Conservation (phyloP, 768 basidiomycete genomes). For the Suillus sp. region DNA sequence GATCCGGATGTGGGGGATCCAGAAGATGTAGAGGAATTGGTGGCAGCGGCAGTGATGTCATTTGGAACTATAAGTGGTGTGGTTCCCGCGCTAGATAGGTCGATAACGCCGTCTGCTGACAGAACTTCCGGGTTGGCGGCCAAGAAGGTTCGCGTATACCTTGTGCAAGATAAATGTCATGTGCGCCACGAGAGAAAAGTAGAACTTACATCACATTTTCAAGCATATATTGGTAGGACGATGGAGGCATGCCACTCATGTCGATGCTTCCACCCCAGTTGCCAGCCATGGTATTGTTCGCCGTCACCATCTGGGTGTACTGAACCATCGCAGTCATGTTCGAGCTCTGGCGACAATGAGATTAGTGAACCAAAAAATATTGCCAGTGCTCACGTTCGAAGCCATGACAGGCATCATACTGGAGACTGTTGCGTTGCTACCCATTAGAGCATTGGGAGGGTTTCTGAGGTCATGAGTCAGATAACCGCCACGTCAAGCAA, state of each 20-base stretch:
- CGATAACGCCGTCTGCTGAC: slow-evolving; percentile 50
- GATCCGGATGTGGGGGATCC: slow-evolving; percentile 20
- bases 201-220: slow-evolving; percentile 54
- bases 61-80: slow-evolving; percentile 61
- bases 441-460: slow-evolving; percentile 51
- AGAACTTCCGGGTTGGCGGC: slow-evolving; percentile 56
- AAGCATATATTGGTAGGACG: slow-evolving; percentile 50
- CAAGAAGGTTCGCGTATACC: slow-evolving; percentile 45
- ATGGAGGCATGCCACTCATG: slow-evolving; percentile 52
- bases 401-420: slow-evolving; percentile 53
- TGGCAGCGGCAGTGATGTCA: slow-evolving; percentile 51
- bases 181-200: neutral
- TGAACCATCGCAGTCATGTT: slow-evolving; percentile 56
- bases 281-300: slow-evolving; percentile 48
- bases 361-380: slow-evolving; percentile 5
- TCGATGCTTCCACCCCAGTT: slow-evolving; percentile 68
- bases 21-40: slow-evolving; percentile 30
- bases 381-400: slow-evolving; percentile 41
- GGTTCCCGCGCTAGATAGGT: slow-evolving; percentile 44
- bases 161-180: slow-evolving; percentile 7
- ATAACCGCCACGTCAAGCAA: neutral
- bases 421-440: slow-evolving; percentile 47
- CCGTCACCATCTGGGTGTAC: slow-evolving; percentile 51
- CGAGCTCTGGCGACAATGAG: slow-evolving; percentile 43
- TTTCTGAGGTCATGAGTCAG: slow-evolving; percentile 42